These are phyloP conservation scores for Suillus decipiens DNA, from an alignment of 768 basidiomycete species.

Conservation along the genomic window DNA sequence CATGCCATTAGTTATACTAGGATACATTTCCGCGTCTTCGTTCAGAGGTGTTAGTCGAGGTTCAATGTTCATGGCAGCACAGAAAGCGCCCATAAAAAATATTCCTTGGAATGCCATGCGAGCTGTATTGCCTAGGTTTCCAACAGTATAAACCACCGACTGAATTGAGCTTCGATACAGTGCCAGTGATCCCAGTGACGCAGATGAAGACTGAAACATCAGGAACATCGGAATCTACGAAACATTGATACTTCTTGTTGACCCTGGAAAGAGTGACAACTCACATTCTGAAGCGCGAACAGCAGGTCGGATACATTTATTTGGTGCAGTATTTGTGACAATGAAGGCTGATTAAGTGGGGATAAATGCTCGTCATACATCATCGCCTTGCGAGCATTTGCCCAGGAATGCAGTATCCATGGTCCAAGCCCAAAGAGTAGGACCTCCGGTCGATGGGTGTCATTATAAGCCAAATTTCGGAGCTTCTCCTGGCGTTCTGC, in stretches of 20 bases:
- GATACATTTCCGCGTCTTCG: conserved; percentile 53
- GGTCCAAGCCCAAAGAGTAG: conserved; percentile 80
- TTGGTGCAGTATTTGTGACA: conserved; percentile 50
- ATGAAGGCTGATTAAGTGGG: conserved; percentile 38
- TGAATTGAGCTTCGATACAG: conserved; percentile 80
- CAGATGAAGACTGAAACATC: conserved; percentile 67
- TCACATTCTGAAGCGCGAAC: conserved; percentile 68
- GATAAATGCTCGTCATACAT: conserved; percentile 54
- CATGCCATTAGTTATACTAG: conserved; percentile 54
- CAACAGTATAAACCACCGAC: conserved; percentile 64
- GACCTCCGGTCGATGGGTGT: conserved; percentile 77
- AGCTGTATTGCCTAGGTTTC: conserved; percentile 60
- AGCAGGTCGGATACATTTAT: conserved; percentile 66
- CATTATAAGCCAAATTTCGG: conserved; percentile 74
- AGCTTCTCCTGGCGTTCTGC: conserved; percentile 74
- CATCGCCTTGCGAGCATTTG: conserved; percentile 58
- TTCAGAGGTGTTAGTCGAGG: conserved; percentile 65
- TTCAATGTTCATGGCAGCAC: conserved; percentile 70
- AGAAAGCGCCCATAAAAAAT: conserved; percentile 87
- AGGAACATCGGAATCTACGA: conserved; percentile 73
- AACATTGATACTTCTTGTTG: conserved; percentile 18
- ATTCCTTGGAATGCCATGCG: conserved; percentile 83
- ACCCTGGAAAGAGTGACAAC: conserved; percentile 26
- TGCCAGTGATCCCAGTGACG: conserved; percentile 79
- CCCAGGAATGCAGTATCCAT: conserved; percentile 84